Base-by-base conservation (phyloP, 176 grass and related monocot species). In the Oryza meridionalis region DNA sequence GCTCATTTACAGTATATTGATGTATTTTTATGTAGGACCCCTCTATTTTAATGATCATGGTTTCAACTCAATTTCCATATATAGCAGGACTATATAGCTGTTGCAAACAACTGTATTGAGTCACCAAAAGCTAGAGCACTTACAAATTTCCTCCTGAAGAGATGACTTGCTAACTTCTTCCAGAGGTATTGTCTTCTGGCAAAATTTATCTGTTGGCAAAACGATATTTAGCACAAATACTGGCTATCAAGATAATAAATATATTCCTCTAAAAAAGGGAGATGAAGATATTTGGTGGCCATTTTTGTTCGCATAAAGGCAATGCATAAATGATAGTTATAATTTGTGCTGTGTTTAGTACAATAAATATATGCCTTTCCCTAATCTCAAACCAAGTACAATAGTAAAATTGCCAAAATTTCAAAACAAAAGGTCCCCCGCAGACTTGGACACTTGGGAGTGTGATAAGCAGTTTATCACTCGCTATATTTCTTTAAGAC, bases 201-300 rank as follows among this genome's bases (percentile, higher is more conserved):
- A 94, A 82, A 71, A 82, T 63, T 79, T 84, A 32, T 91, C 94
- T 97, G 77, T 58, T 81, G 55, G 72, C 47, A 88, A 79, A 72
- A 40, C 13, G 45, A 66, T 33, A 83, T 46, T 81, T 78, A 91
- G 6, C n/a, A 86, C 9, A 90, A 73, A 82, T 67, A 61, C 7
- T 77, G 32, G 1, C 33, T 76, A 72, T 26, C 68, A 44, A 29
- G 44, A n/a, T 9, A n/a, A 58, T 58, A 7, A 58, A 21, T 2
- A 58, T 58, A n/a, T 21, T 58, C 53, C 7, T 58, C 53, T 58
- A n/a, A 58, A 51, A 49, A 58, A n/a, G 19, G 53, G 53, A 80
- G 33, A 71, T 24, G 25, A 73, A 76, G 27, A 8, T 61, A 15
- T 87, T 73, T 74, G 25, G 46, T 3, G 0, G 17, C 21, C 10